Conservation (phyloP, 805 yeast genomes). For the Tetrapisispora nanseiensis region DNA sequence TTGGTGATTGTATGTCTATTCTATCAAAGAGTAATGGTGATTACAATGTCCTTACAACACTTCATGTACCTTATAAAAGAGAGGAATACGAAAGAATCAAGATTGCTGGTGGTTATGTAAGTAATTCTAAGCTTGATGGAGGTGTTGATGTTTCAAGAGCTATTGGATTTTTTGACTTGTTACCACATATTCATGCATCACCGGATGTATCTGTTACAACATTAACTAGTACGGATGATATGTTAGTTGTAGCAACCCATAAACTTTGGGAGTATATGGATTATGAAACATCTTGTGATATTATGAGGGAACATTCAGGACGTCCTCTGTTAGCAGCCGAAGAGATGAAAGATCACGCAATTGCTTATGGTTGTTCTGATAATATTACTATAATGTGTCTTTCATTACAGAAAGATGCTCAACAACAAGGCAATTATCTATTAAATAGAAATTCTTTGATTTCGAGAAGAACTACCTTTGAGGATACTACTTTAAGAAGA, state of each 20-base stretch:
- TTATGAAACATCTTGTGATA: constrained; percentile 81
- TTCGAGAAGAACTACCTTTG: constrained; percentile 47
- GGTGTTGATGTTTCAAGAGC: constrained; percentile 78
- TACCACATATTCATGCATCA: constrained; percentile 83
- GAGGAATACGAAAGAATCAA: constrained; percentile 78
- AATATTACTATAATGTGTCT: constrained; percentile 75
- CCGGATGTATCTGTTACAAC: constrained; percentile 63
- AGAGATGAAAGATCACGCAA: constrained; percentile 85
- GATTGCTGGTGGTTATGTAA: constrained; percentile 85
- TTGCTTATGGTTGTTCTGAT: constrained; percentile 79
- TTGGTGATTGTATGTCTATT: constrained; percentile 84
- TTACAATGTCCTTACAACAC: constrained; percentile 55
- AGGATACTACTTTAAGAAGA: constrained; percentile 72
- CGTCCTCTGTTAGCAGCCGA: constrained; percentile 91
- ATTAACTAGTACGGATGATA: constrained; percentile 64
- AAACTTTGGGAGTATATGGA: constrained; percentile 80
- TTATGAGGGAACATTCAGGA: constrained; percentile 68
- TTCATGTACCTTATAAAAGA: constrained; percentile 76
- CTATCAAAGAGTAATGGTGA: constrained; percentile 77
- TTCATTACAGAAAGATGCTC: constrained; percentile 45
- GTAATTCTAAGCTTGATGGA: constrained; percentile 79
- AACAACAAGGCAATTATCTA: constrained; percentile 24
- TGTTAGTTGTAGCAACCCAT: constrained; percentile 73
- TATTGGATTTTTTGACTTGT: constrained; percentile 75
- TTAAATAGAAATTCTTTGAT: constrained; percentile 32